Base-by-base conservation (phyloP, 208 protist species). In the Herpetomonas samuelpessoai region DNA sequence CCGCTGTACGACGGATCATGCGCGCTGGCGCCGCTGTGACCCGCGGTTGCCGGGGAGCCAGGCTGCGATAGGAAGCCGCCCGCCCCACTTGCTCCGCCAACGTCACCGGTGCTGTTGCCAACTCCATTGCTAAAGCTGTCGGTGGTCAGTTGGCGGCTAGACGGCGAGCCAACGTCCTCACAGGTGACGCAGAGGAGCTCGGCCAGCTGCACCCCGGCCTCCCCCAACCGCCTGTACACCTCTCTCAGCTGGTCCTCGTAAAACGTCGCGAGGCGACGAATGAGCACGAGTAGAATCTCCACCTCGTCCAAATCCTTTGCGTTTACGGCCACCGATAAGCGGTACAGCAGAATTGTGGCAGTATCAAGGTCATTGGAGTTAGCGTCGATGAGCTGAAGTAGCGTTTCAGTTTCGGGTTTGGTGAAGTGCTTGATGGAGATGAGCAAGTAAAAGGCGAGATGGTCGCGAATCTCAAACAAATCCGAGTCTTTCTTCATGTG, bases 401-500 rank as follows among this genome's bases (percentile, higher is more conserved):
- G 71, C n/a, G 62, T 60, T n/a, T 60, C 53, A 30, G 69, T 63
- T 25, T 77, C 68, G 27, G 82, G 50, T 47, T 72, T 53, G 24
- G 71, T 31, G 51, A 89, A 86, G 21, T 54, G 56, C 7, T 71
- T 60, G 46, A 72, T 80, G 45, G 79, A 72, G 35, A 59, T 49
- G 24, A 96, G 53, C 3, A 92, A 63, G 28, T 69, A 66, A 48
- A 90, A 87, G 41, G 86, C 80, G 16, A 96, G 61, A 38, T 62
- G 68, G 56, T 89, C 82, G 35, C 90, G 84, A 10, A 74, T 89
- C 21, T 87, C 75, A 65, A 96, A 92, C 41, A 96, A 69, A 44
- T 69, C 69, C 51, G 70, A 88, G 47, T 62, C 71, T 48, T 83
- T 88, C 73, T 93, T 96, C 90, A 96, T 96, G 21, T 70, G 71